Base-by-base conservation (phyloP, 805 yeast species). In the Kurtzmaniella fragi region DNA sequence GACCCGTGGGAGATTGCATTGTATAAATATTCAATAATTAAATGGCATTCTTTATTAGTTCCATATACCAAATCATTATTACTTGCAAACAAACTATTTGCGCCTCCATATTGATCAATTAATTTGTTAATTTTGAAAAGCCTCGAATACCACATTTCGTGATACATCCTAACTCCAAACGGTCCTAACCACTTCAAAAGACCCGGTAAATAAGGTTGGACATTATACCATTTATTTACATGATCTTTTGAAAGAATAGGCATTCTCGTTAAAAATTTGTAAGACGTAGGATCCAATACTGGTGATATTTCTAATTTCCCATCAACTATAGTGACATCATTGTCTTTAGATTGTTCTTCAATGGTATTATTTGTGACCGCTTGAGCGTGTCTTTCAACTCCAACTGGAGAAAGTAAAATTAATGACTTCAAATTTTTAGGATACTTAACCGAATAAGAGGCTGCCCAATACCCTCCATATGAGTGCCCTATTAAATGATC, bases 401-500 rank as follows among this genome's bases (percentile, higher is more conserved):
- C 95, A 0, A 83, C 84, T 0, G 95, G 95, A 10, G 88, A 80
- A 3, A 82, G 73, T 17, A 85, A 62, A 2, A 83, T 65, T 46
- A 86, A 59, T 42, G 74, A 73, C 12, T 70, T 59, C 5, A 86
- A 67, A 4, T 67, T 54, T 0, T 73, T 54, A 0, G 89, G 87
- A 49, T 81, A 71, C 43, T 66, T 75, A 32, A 78, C 52, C 2
- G 84, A 70, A 54, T 82, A 85, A 5, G 80, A 74, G 35, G 76
- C 75, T 0, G 86, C 75, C 62, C 87, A 63, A 49, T 83, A 81
- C 0, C 88, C 93, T 26, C 95, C 95, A 46, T 77, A 78, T 0
- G 95, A 84, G 57, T 86, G 95, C 0, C 88, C 91, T 15, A 85
- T 61, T 11, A 86, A 53, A 49, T 76, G 82, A 46, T 68, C 72